Evolutionary conservation across 2,329 filamentous ascomycete species (phyloP).

Genomic region (Pseudomassariella vexata): DNA sequence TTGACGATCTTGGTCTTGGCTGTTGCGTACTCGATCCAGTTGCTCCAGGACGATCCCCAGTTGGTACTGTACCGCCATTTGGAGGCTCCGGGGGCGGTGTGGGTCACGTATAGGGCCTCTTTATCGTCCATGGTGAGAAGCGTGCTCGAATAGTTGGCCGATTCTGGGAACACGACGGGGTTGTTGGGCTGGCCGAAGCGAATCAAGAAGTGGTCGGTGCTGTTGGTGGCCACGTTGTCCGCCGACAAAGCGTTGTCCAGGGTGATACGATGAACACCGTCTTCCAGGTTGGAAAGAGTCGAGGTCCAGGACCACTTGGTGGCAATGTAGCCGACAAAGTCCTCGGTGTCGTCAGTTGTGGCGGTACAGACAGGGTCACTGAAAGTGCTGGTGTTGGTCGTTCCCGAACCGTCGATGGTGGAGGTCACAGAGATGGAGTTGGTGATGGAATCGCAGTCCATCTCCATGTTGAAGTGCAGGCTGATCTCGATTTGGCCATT

Average conservation of each 20-base stretch:
- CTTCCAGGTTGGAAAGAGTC: slow-evolving; percentile 44
- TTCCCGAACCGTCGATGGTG: slow-evolving; percentile 40
- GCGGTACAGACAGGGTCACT: slow-evolving; percentile 37
- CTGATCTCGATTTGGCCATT: slow-evolving; percentile 34
- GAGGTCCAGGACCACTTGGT: slow-evolving; percentile 44
- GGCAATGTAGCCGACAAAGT: slow-evolving; percentile 41
- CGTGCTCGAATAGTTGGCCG: not conserved
- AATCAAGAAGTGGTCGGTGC: not conserved
- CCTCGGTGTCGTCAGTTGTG: slow-evolving; percentile 20
- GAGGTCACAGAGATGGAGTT: slow-evolving; percentile 43
- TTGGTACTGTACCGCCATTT: slow-evolving; percentile 54
- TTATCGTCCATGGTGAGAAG: not conserved
- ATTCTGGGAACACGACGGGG: not conserved
- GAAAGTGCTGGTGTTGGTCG: too few relatives aligned
- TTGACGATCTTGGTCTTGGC: slow-evolving; percentile 40
- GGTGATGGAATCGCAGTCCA: slow-evolving; percentile 50
- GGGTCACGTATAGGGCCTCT: slow-evolving; percentile 29
- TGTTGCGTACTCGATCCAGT: slow-evolving; percentile 47
- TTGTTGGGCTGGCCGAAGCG: not conserved
- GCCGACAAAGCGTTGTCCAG: slow-evolving; percentile 40
- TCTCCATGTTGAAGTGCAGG: slow-evolving; percentile 48
- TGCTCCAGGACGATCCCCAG: slow-evolving; percentile 48
- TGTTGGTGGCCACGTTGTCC: not conserved
- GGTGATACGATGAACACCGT: slow-evolving; percentile 50
- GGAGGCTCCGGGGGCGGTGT: slow-evolving; percentile 51